A percentile compares a stretch with the other conserved stretches of the same genome.
Evolutionary conservation across 495 filamentous ascomycete genomes (phyloP).

Genomic region (Aspergillus hancockii): DNA sequence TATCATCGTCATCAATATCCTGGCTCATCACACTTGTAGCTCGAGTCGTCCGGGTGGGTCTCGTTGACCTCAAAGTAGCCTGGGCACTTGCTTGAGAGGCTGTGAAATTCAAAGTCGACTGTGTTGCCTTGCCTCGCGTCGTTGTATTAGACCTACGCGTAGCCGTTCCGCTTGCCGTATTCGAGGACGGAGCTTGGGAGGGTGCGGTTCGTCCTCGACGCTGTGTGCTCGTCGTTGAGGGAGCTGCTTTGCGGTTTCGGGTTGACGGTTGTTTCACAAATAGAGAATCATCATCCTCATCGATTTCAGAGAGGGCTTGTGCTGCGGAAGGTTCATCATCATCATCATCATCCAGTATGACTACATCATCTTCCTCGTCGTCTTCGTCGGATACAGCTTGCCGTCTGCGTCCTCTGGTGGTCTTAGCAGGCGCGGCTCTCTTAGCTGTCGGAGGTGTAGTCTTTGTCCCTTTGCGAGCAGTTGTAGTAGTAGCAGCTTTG

Average conservation of each 20-base stretch:
- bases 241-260: slow-evolving; percentile 28
- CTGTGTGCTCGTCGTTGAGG: slow-evolving; percentile 31
- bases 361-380: slow-evolving; percentile 60
- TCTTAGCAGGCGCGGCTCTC: slow-evolving; percentile 38
- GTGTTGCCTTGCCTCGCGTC: slow-evolving; percentile 41
- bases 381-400: slow-evolving; percentile 58
- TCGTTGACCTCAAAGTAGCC: slow-evolving; percentile 37
- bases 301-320: slow-evolving; percentile 24
- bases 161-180: slow-evolving; percentile 41
- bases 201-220: slow-evolving; percentile 37
- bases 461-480: slow-evolving; percentile 42
- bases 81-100: slow-evolving; percentile 50
- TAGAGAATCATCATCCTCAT: slow-evolving; percentile 49
- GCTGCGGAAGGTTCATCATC: slow-evolving; percentile 55
- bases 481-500: slow-evolving; percentile 41
- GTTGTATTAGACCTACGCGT: slow-evolving; percentile 27
- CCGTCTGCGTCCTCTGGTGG: slow-evolving; percentile 38
- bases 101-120: slow-evolving; percentile 76
- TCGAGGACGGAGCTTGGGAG: slow-evolving; percentile 47
- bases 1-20: slow-evolving; percentile 72
- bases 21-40: slow-evolving; percentile 41
- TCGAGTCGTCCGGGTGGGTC: slow-evolving; percentile 43
- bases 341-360: slow-evolving; percentile 61
- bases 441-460: slow-evolving; percentile 42
- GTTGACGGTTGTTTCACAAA: slow-evolving; percentile 55